Conservation (phyloP, 139 green algal species). For the Chlamydomonas asymmetrica region DNA sequence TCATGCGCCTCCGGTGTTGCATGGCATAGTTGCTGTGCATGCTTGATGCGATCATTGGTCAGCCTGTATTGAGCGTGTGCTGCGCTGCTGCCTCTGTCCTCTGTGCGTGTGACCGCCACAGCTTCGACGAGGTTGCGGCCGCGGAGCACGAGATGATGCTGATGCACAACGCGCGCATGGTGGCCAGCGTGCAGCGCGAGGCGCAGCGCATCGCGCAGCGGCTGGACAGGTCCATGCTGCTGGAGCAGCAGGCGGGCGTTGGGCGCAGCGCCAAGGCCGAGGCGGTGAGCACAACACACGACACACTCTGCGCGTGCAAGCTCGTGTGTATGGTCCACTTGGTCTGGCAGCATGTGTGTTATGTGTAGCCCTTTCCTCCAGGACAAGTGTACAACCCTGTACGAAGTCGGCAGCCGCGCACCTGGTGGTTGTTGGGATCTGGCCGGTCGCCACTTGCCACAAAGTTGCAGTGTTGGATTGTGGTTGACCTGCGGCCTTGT, state of each 20-base stretch:
- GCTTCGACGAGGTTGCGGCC: slow-evolving; percentile 34
- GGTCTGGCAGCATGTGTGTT: too few relatives aligned
- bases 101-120: not conserved
- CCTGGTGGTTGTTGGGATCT: not conserved
- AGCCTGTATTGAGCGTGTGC: too few relatives aligned
- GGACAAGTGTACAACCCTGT: too few relatives aligned
- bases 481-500: too few relatives aligned
- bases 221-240: slow-evolving; percentile 20
- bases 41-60: too few relatives aligned
- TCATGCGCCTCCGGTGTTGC: too few relatives aligned
- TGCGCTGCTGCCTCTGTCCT: not conserved
- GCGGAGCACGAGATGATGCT: slow-evolving; percentile 33
- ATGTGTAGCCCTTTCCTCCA: too few relatives aligned
- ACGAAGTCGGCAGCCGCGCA: not conserved
- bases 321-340: too few relatives aligned
- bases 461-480: too few relatives aligned
- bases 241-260: slow-evolving; percentile 7
- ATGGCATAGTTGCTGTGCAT: too few relatives aligned
- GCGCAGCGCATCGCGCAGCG: slow-evolving; percentile 30
- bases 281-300: slow-evolving; percentile 15
- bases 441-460: too few relatives aligned
- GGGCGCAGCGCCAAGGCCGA: slow-evolving; percentile 3
- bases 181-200: slow-evolving; percentile 38
- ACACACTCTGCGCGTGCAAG: too few relatives aligned
- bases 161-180: slow-evolving; percentile 25